These are phyloP conservation scores for Rhodotorula sp. DNA, from an alignment of 1,284 basidiomycete species.

Conservation along the genomic window DNA sequence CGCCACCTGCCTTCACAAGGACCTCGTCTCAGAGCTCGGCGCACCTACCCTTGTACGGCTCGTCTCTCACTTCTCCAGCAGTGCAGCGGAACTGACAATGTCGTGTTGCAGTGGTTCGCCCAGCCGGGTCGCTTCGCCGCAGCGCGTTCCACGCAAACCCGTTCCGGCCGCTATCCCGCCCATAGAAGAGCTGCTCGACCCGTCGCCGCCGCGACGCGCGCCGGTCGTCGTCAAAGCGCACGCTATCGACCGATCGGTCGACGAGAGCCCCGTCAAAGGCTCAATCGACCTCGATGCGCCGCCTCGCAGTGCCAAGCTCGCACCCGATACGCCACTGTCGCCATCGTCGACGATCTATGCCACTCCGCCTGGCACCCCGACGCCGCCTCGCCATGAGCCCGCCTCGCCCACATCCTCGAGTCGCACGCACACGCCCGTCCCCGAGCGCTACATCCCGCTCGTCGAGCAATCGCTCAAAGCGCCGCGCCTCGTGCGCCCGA, in stretches of 20 bases:
- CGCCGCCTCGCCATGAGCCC: neutral
- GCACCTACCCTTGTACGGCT: neutral
- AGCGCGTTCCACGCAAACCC: constrained; percentile 20
- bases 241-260: neutral
- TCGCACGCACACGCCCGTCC: neutral
- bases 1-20: neutral
- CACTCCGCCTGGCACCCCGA: constrained; percentile 3
- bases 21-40: neutral
- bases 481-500: no score
- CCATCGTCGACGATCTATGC: constrained; percentile 1
- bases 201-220: neutral
- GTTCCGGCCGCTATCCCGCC: constrained; percentile 6
- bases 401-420: neutral
- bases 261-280: constrained; percentile 9
- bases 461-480: no score
- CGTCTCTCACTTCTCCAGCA: neutral
- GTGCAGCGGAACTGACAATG: no score
- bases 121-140: neutral
- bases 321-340: neutral
- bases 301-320: neutral
- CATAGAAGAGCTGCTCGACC: neutral
- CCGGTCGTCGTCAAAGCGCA: neutral
- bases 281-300: neutral
- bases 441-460: no score
- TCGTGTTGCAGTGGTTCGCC: neutral